Conservation (phyloP, 2,329 filamentous ascomycete genomes). For the Venturia asperata region DNA sequence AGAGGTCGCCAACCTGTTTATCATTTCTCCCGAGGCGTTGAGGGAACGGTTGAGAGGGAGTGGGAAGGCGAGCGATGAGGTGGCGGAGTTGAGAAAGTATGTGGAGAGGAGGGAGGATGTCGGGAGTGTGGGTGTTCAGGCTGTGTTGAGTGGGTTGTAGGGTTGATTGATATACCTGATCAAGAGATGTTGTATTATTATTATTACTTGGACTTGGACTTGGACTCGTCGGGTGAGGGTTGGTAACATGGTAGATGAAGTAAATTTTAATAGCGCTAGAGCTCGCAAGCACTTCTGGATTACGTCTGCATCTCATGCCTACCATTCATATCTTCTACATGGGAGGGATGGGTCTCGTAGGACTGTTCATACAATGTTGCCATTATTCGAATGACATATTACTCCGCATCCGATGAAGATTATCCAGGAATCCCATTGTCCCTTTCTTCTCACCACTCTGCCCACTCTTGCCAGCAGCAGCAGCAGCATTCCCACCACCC, state of each 20-base stretch:
- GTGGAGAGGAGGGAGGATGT: constrained; percentile 80
- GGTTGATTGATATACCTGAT: not conserved
- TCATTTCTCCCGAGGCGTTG: constrained; percentile 62
- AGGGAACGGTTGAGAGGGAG: constrained; percentile 44
- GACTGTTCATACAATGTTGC: not conserved
- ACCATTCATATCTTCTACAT: too few species aligned
- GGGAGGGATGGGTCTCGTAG: too few species aligned
- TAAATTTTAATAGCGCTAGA: too few species aligned
- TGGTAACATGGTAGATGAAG: not conserved
- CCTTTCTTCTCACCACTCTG: constrained; percentile 23
- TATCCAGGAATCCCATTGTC: constrained; percentile 30
- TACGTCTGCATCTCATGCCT: too few species aligned
- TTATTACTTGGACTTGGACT: too few species aligned
- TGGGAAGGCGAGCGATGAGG: constrained; percentile 34
- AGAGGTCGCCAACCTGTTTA: constrained; percentile 92
- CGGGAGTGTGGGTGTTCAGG: constrained; percentile 71
- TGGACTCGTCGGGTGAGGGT: not conserved
- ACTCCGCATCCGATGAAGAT: constrained; percentile 30
- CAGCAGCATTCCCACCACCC: not conserved
- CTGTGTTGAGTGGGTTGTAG: constrained; percentile 62
- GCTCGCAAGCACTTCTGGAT: too few species aligned
- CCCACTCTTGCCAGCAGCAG: constrained; percentile 22
- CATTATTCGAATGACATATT: constrained; percentile 1
- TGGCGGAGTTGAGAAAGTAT: constrained; percentile 66
- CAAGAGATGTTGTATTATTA: not conserved